Percentiles rank a stretch among this genome's conserved stretches.
These are phyloP conservation scores for Colletotrichum tabaci DNA, from an alignment of 2,329 filamentous ascomycete genomes.

Conservation along the genomic window DNA sequence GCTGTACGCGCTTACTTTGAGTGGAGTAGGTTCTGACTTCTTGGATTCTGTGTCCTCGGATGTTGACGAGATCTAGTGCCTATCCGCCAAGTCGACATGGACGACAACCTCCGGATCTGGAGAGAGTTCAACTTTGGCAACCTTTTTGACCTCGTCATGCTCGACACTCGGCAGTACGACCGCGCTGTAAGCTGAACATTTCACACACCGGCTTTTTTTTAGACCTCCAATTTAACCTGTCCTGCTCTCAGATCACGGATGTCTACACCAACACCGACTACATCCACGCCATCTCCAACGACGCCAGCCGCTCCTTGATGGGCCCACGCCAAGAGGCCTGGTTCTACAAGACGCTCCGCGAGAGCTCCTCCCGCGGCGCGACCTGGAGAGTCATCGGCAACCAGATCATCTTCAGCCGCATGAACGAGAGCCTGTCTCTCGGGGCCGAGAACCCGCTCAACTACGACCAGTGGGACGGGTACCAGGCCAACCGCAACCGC, in stretches of 20 bases:
- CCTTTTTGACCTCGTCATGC: constrained; percentile 76
- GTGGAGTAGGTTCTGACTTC: constrained; percentile 57
- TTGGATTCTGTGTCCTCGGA: neutral
- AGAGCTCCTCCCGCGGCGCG: constrained; percentile 74
- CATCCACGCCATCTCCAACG: constrained; percentile 73
- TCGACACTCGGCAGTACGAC: constrained; percentile 80
- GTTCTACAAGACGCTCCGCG: constrained; percentile 75
- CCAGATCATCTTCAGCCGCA: constrained; percentile 74
- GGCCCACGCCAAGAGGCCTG: constrained; percentile 81
- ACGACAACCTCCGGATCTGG: constrained; percentile 80
- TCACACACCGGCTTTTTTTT: no score
- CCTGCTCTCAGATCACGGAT: constrained; percentile 46
- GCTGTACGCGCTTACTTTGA: constrained; percentile 80
- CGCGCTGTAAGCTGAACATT: constrained; percentile 51
- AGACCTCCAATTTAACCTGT: neutral
- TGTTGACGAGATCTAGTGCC: constrained; percentile 24
- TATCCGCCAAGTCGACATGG: constrained; percentile 72
- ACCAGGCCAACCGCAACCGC: constrained; percentile 78
- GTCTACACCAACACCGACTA: constrained; percentile 74
- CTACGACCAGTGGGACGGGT: constrained; percentile 71
- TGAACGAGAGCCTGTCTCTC: constrained; percentile 51
- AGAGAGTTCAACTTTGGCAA: constrained; percentile 76
- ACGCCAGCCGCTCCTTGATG: constrained; percentile 79
- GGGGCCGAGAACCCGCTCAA: constrained; percentile 59
- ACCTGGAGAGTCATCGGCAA: constrained; percentile 81